Evolutionary conservation across 2,329 filamentous ascomycete genomes (phyloP), one percentile per base, ranked within the genome.

Genomic region (Talaromyces sp.): DNA sequence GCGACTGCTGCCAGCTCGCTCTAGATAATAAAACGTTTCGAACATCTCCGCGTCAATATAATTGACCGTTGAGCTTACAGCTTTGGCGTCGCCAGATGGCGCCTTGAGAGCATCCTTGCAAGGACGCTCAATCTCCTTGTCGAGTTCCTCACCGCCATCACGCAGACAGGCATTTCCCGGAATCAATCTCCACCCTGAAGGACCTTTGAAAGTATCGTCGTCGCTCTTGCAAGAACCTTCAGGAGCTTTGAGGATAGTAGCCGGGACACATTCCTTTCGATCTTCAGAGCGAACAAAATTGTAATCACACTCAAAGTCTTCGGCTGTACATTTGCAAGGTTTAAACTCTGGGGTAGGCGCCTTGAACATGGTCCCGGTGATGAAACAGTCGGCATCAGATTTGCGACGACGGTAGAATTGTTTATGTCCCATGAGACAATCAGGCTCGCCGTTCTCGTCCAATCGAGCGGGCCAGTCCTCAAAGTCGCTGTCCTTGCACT

Each of bases 291-390:
- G 85, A 64, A 87, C 80, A 73, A 96, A 98, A 75, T 96, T 96
- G 81, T 90, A 96, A 73, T 98, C 93, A 74, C 95, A 99, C 77
- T 99, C 95, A 73, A 96, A 99, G 75, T 99, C 96, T 37, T 82
- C 81, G 63, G 89, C 86, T 0, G 88, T 87, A 76, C 95, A 99
- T 44, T 91, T 86, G 80, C 95, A 99, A 54, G 86, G 77, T 69
- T 91, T 86, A 31, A 85, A 88, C 65, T 88, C 80, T 1, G 89
- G 86, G 37, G 85, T 77, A 0, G 90, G 87, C 66, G 95, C 90
- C 71, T 92, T 87, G 79, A 96, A 97, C 48, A 60, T 54, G 60
- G 93, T 86, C 64, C 90, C 83, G 69, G 91, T 90, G 68, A 98
- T 83, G 73, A 97, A 96, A 77, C 96, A 99, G 65, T 96, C 86